These are phyloP conservation scores for Metschnikowia peoriensis DNA, from an alignment of 805 yeast species.

Conservation along the genomic window DNA sequence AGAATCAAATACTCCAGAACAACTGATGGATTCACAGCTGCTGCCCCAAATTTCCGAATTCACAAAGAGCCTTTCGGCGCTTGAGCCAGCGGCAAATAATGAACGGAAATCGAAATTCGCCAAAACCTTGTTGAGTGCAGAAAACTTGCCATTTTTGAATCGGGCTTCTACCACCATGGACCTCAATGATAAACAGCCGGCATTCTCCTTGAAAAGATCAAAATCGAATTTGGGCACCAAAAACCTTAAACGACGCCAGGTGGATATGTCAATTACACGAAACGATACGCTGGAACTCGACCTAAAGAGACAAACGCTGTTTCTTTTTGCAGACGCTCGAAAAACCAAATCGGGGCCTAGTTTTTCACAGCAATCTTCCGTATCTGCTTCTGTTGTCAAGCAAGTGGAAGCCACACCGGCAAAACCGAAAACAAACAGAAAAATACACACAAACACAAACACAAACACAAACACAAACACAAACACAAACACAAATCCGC, in stretches of 20 bases:
- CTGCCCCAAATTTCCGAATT: slow-evolving; percentile 2
- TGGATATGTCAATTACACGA: slow-evolving; percentile 30
- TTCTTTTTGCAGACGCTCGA: slow-evolving; percentile 30
- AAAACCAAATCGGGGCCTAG: slow-evolving; percentile 13
- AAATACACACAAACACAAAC: background rate
- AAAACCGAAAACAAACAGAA: slow-evolving; percentile 10
- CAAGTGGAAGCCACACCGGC: slow-evolving; percentile 34
- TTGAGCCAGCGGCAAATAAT: background rate
- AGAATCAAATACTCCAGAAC: background rate
- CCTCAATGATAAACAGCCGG: slow-evolving; percentile 29
- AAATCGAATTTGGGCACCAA: slow-evolving; percentile 41
- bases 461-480: background rate
- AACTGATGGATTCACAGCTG: background rate
- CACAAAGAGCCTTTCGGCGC: slow-evolving; percentile 4
- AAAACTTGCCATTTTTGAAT: slow-evolving; percentile 15
- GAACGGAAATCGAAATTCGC: slow-evolving; percentile 16
- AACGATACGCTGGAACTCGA: slow-evolving; percentile 6
- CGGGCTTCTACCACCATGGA: slow-evolving; percentile 21
- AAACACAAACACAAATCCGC: no score
- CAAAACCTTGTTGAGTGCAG: slow-evolving; percentile 13
- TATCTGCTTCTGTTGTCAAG: slow-evolving; percentile 21
- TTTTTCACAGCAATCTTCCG: background rate
- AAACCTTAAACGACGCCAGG: slow-evolving; percentile 38
- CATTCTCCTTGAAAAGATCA: slow-evolving; percentile 36
- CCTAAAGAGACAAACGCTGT: slow-evolving; percentile 13